Base-by-base conservation (phyloP, 1,284 basidiomycete species). In the Ustilago vetiveriae region DNA sequence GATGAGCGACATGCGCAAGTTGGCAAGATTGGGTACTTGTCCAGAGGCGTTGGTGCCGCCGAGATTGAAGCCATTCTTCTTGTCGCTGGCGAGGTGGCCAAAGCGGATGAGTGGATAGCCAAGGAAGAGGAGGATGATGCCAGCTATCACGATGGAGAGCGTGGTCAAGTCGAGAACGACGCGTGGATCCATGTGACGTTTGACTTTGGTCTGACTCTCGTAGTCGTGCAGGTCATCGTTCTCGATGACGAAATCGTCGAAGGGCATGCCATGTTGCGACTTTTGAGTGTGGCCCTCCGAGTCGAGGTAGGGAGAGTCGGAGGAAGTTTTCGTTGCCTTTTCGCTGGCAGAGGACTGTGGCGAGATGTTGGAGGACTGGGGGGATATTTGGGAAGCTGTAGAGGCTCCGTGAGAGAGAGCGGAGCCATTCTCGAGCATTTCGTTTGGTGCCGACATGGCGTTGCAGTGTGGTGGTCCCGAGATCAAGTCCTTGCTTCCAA, bases 41-140 rank as follows among this genome's bases (percentile, higher is more conserved):
- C 76, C 76, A 0, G 70, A 50, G 13, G 59, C 70, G 40, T 78
- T 78, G 30, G 66, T 76, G 35, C 75, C 75, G 24, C 76, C 76
- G 6, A 78, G 19, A 17, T 60, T 71, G 46, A 54, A 56, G 42
- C 66, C 70, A 10, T 58, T 52, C 26, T 68, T 74, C 9, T 48
- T 71, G 42, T 38, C 41, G 2, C 16, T 26, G 3, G 33, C 17
- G 8, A 44, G 30, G 27, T 52, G 29, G 0, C 53, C 50, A 24
- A 63, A 63, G 26, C 60, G 26, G 71, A 91, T 80, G 72, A 94
- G 87, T 2, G 92, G 92, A 75, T 92, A 93, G 36, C 88, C 87
- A 22, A 90, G 86, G 81, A 94, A 94, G 13, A 94, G 86, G 42
- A 82, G 83, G 13, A 89, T 78, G 52, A 89, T 81, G 0, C 82